Conservation (phyloP, 1,284 basidiomycete species). For the Pholiota adiposa region DNA sequence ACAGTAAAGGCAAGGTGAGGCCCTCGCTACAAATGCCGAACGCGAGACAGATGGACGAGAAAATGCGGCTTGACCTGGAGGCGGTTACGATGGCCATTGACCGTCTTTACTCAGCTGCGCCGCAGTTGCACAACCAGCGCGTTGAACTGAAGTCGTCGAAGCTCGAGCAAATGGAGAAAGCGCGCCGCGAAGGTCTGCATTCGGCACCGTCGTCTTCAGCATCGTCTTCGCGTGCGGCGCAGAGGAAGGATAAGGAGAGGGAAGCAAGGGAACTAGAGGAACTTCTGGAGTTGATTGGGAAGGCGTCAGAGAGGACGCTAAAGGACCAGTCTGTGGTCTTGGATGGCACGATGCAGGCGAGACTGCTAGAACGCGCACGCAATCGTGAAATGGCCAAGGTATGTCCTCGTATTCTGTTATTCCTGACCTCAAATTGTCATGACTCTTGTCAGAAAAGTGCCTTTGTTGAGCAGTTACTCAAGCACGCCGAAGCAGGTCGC, state of each 20-base stretch:
- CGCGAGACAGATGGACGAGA: conserved; percentile 49
- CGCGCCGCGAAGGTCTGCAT: conserved; percentile 43
- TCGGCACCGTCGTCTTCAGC: conserved; percentile 17
- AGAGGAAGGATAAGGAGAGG: conserved; percentile 53
- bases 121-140: conserved; percentile 86
- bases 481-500: conserved; percentile 69
- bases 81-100: conserved; percentile 86
- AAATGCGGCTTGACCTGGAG: conserved; percentile 82
- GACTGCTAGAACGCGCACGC: conserved; percentile 50
- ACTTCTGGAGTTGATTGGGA: conserved; percentile 73
- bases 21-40: conserved; percentile 24
- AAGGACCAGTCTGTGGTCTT: conserved; percentile 71
- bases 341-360: conserved; percentile 58
- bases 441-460: conserved; percentile 58
- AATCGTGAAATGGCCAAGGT: conserved; percentile 67
- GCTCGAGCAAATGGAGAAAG: conserved; percentile 61
- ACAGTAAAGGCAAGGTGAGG: conserved; percentile 34
- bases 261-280: conserved; percentile 66
- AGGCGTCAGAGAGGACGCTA: conserved; percentile 69
- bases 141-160: conserved; percentile 79
- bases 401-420: conserved; percentile 16
- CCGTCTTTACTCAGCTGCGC: conserved; percentile 78
- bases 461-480: conserved; percentile 71
- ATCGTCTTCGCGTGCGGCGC: conserved; percentile 18
- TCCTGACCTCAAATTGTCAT: not conserved